These are phyloP conservation scores for Moesziomyces aphidis DNA, from an alignment of 1,284 basidiomycete genomes.

Conservation along the genomic window DNA sequence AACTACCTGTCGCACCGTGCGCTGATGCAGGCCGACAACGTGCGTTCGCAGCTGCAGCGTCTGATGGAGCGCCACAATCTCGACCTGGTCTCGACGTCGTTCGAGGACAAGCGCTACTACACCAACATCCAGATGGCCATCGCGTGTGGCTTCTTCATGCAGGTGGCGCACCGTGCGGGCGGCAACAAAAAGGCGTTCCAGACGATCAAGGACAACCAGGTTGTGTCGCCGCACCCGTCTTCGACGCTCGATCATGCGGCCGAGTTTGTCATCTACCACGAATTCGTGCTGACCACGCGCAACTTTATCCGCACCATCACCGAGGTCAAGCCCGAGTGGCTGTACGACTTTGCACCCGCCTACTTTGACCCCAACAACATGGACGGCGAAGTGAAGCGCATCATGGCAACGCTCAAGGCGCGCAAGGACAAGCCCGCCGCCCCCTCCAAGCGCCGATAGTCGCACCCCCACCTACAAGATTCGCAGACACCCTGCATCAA, in stretches of 20 bases:
- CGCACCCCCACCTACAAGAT: not conserved
- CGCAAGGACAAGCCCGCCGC: constrained; percentile 44
- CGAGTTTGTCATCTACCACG: constrained; percentile 98
- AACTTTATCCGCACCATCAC: constrained; percentile 87
- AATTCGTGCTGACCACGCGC: constrained; percentile 89
- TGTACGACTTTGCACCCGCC: constrained; percentile 81
- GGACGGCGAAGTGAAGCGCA: constrained; percentile 61
- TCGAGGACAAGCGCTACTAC: constrained; percentile 83
- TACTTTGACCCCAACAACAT: constrained; percentile 78
- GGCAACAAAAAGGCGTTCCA: constrained; percentile 68
- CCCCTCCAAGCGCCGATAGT: constrained; percentile 30
- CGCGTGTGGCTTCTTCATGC: constrained; percentile 98
- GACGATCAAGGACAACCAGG: constrained; percentile 94
- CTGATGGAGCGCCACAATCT: constrained; percentile 86
- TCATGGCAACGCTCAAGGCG: constrained; percentile 54
- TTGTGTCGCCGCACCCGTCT: constrained; percentile 92
- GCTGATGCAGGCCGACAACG: constrained; percentile 92
- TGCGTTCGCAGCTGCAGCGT: constrained; percentile 89
- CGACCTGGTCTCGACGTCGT: constrained; percentile 79
- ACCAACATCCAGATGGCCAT: constrained; percentile 84
- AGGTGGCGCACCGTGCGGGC: constrained; percentile 85
- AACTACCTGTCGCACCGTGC: constrained; percentile 89
- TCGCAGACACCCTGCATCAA: not conserved
- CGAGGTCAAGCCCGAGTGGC: constrained; percentile 89
- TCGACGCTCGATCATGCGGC: constrained; percentile 92